A percentile compares a stretch with the other conserved stretches of the same genome.
phyloP scores from a whole-genome alignment of 768 basidiomycete species.

The Termitomyces sp. region DNA sequence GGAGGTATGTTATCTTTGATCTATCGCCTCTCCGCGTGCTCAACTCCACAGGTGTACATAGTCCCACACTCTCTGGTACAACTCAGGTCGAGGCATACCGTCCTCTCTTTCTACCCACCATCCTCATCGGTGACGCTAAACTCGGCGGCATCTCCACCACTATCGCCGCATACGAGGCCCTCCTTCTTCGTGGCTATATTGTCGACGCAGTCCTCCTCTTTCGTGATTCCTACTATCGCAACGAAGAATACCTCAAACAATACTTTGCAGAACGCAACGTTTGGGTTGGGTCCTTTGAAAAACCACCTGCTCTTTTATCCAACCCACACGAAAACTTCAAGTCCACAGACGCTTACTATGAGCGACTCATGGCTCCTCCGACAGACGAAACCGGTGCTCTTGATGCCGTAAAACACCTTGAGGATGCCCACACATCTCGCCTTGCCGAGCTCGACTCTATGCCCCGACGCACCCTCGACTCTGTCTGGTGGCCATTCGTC shows the following conservation, averaged over 20 bases:
- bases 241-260: constrained; percentile 74
- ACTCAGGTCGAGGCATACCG: constrained; percentile 87
- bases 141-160: constrained; percentile 94
- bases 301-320: constrained; percentile 54
- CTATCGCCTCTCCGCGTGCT: neutral
- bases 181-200: constrained; percentile 85
- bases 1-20: constrained; percentile 65
- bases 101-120: constrained; percentile 81
- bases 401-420: constrained; percentile 55
- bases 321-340: constrained; percentile 45
- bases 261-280: constrained; percentile 80
- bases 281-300: constrained; percentile 49
- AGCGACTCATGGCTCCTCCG: constrained; percentile 34
- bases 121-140: constrained; percentile 84
- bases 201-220: constrained; percentile 85
- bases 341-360: constrained; percentile 74
- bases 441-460: constrained; percentile 76
- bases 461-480: constrained; percentile 72
- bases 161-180: constrained; percentile 89
- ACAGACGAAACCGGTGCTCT: constrained; percentile 38
- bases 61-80: constrained; percentile 79
- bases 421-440: constrained; percentile 60
- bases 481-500: constrained; percentile 97
- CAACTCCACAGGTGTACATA: constrained; percentile 78
- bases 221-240: constrained; percentile 83